Conservation (phyloP, 2,329 filamentous ascomycete species). For the Ophiostoma himal-ulmi region DNA sequence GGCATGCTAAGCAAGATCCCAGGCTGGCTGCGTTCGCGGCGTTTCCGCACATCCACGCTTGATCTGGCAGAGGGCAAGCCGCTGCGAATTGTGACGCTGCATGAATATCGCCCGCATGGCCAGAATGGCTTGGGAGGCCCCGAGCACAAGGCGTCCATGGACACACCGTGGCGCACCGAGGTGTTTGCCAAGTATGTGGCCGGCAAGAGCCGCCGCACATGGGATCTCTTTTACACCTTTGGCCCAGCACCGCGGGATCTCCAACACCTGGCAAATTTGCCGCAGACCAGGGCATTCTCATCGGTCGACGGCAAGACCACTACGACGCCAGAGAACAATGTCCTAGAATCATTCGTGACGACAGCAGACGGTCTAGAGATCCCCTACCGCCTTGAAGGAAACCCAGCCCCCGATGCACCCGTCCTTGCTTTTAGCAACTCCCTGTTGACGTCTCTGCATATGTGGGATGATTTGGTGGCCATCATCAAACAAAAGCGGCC, state of each 20-base stretch:
- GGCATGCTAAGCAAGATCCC: slow-evolving; percentile 65
- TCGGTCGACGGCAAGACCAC: slow-evolving; percentile 51
- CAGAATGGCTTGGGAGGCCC: slow-evolving; percentile 60
- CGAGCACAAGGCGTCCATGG: slow-evolving; percentile 57
- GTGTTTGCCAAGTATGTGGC: slow-evolving; percentile 56
- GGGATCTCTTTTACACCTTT: slow-evolving; percentile 73
- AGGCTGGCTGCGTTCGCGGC: slow-evolving; percentile 70
- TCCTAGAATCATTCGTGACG: slow-evolving; percentile 62
- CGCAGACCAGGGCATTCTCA: slow-evolving; percentile 44
- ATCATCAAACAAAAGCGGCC: slow-evolving; percentile 55
- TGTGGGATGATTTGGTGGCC: slow-evolving; percentile 72
- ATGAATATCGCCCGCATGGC: slow-evolving; percentile 59
- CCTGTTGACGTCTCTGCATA: slow-evolving; percentile 67
- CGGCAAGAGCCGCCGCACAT: slow-evolving; percentile 53
- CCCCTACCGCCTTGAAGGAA: slow-evolving; percentile 71
- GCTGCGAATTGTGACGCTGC: slow-evolving; percentile 58
- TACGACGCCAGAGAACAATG: slow-evolving; percentile 48
- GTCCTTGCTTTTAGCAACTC: slow-evolving; percentile 74
- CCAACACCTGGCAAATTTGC: slow-evolving; percentile 46
- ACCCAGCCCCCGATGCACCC: slow-evolving; percentile 58
- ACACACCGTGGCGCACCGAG: slow-evolving; percentile 56
- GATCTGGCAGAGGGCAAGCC: slow-evolving; percentile 47
- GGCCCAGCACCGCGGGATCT: slow-evolving; percentile 68
- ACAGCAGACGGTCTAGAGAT: slow-evolving; percentile 60
- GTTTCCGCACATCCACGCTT: slow-evolving; percentile 62